A percentile compares a stretch with the other conserved stretches of the same genome.
phyloP scores from a whole-genome alignment of 371 early-diverging fungal genomes.

The Rhizopus microsporus region DNA sequence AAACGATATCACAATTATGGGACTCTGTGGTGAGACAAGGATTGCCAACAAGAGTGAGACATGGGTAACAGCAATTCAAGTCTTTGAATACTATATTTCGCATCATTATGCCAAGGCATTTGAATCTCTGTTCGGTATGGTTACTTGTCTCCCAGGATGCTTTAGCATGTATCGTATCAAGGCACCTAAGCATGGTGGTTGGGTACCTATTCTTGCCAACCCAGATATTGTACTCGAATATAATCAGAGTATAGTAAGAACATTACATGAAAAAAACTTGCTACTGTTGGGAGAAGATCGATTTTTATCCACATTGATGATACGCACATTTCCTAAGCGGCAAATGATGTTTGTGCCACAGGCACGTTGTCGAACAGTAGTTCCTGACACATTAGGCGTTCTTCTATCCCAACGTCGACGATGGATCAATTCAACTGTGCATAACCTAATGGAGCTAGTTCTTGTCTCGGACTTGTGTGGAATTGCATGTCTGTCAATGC shows the following conservation, averaged over 20 bases:
- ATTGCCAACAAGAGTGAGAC: conserved; percentile 79
- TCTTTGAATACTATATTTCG: conserved; percentile 96
- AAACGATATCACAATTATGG: conserved; percentile 81
- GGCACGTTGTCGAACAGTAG: conserved; percentile 93
- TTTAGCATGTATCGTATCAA: conserved; percentile 91
- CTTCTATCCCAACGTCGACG: conserved; percentile 95
- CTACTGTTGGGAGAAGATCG: conserved; percentile 95
- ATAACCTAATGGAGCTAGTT: conserved; percentile 95
- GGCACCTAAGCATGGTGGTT: conserved; percentile 73
- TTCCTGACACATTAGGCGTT: conserved; percentile 90
- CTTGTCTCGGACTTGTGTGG: conserved; percentile 95
- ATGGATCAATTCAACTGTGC: conserved; percentile 99
- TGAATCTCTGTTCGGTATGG: conserved; percentile 95
- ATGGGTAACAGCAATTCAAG: conserved; percentile 68
- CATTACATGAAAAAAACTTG: conserved; percentile 96
- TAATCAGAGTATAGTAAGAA: conserved; percentile 85
- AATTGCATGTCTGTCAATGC: conserved; percentile 98
- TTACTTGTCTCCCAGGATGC: conserved; percentile 98
- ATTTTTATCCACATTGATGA: conserved; percentile 92
- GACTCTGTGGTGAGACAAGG: conserved; percentile 86
- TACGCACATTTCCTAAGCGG: conserved; percentile 90
- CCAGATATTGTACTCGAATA: conserved; percentile 90
- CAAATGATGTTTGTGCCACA: conserved; percentile 93
- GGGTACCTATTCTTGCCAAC: conserved; percentile 86
- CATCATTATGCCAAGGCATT: conserved; percentile 96